These are phyloP conservation scores for Kwoniella dendrophila DNA, from an alignment of 768 basidiomycete genomes.

Conservation along the genomic window DNA sequence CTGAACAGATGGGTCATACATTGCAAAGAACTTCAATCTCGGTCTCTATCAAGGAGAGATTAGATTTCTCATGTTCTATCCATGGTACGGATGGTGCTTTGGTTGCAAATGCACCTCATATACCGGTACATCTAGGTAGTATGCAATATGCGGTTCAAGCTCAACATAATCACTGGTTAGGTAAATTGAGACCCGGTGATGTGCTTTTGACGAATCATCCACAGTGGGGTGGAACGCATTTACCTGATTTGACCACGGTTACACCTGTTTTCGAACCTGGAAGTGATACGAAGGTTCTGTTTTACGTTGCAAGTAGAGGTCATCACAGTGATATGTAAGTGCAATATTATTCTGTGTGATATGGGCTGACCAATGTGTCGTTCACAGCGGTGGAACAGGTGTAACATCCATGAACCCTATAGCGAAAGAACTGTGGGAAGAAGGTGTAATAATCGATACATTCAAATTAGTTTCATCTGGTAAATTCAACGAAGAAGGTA, in stretches of 20 bases:
- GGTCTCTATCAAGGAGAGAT: conserved; percentile 93
- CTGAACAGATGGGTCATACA: conserved; percentile 85
- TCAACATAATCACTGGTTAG: conserved; percentile 34
- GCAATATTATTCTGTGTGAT: conserved; percentile 6
- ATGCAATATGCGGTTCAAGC: conserved; percentile 43
- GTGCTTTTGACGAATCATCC: conserved; percentile 76
- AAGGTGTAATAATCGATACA: conserved; percentile 88
- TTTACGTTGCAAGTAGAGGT: conserved; percentile 74
- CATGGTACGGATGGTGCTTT: conserved; percentile 41
- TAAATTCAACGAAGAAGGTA: conserved; percentile 72
- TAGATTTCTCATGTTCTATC: conserved; percentile 66
- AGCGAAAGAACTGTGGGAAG: conserved; percentile 86
- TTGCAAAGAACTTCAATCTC: conserved; percentile 88
- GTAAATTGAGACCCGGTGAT: conserved; percentile 72
- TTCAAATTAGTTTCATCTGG: conserved; percentile 90
- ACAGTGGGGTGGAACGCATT: conserved; percentile 59
- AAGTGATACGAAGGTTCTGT: conserved; percentile 61
- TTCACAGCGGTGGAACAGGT: conserved; percentile 61
- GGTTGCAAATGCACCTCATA: conserved; percentile 50
- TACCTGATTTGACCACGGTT: conserved; percentile 90
- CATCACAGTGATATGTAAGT: conserved; percentile 76
- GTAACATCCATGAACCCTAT: conserved; percentile 95
- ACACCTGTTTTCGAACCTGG: conserved; percentile 74
- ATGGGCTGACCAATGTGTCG: background rate
- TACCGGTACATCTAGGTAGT: conserved; percentile 41